These are phyloP conservation scores for Parastagonospora nodorum DNA, from an alignment of 2,329 filamentous ascomycete genomes.

Conservation along the genomic window DNA sequence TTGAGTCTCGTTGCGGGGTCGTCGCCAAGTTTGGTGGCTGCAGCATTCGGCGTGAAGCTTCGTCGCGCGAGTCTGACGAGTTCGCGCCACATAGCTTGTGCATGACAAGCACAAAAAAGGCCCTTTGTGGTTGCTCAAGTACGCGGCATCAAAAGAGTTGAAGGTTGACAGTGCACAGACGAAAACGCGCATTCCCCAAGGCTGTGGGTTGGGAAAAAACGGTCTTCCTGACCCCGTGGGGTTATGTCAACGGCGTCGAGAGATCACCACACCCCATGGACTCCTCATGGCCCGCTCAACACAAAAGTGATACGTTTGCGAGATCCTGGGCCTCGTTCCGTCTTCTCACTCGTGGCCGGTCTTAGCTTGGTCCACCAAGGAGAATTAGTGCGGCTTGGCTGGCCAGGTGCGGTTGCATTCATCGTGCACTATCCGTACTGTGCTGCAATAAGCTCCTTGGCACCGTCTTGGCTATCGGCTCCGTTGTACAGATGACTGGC, in stretches of 20 bases:
- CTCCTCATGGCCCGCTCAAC: background rate
- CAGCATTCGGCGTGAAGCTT: constrained; percentile 31
- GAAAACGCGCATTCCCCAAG: background rate
- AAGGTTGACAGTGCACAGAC: background rate
- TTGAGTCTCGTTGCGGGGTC: constrained; percentile 19
- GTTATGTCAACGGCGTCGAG: constrained; percentile 13
- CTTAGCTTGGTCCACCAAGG: constrained; percentile 14
- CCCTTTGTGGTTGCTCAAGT: background rate
- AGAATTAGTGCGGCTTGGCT: constrained; percentile 37
- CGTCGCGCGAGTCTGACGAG: constrained; percentile 27
- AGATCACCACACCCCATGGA: constrained; percentile 25
- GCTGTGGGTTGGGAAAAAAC: background rate
- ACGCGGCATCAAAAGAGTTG: background rate
- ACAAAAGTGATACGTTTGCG: constrained; percentile 19
- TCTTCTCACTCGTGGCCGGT: constrained; percentile 23
- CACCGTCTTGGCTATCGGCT: constrained; percentile 35
- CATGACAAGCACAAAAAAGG: background rate
- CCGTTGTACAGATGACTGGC: constrained; percentile 26
- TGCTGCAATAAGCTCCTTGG: constrained; percentile 34
- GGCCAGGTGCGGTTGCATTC: constrained; percentile 28
- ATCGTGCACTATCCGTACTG: constrained; percentile 22
- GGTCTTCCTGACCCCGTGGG: constrained; percentile 28
- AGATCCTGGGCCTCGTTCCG: constrained; percentile 16
- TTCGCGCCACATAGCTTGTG: constrained; percentile 29
- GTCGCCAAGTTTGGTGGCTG: constrained; percentile 33